A percentile compares a stretch with the other conserved stretches of the same genome.
Conservation (phyloP, 2,329 filamentous ascomycete species). For the Plenodomus biglobosus region DNA sequence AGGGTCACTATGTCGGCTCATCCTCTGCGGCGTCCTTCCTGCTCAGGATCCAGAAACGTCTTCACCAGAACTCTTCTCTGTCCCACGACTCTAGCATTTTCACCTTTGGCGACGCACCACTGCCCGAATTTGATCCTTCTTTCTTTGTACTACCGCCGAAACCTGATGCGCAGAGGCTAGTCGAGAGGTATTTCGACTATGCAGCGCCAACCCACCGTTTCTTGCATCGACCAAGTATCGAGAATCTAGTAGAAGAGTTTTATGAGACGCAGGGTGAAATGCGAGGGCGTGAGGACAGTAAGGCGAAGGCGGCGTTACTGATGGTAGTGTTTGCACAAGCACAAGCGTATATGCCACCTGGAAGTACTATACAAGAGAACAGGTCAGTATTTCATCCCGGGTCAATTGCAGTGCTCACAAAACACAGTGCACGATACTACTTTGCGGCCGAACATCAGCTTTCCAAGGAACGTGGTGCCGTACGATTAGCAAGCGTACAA, state of each 20-base stretch:
- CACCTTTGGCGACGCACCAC: constrained; percentile 54
- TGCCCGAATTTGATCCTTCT: constrained; percentile 49
- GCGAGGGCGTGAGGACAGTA: constrained; percentile 45
- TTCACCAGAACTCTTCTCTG: constrained; percentile 45
- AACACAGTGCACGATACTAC: constrained; percentile 46
- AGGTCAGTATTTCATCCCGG: constrained; percentile 15
- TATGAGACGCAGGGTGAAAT: constrained; percentile 50
- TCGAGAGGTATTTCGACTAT: constrained; percentile 61
- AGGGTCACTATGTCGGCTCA: constrained; percentile 54
- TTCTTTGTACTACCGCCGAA: constrained; percentile 50
- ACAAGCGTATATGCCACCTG: constrained; percentile 46
- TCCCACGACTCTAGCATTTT: constrained; percentile 52
- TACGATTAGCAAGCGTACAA: constrained; percentile 60
- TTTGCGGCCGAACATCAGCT: constrained; percentile 48
- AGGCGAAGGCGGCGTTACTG: constrained; percentile 50
- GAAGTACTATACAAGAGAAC: constrained; percentile 27
- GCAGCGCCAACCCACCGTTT: constrained; percentile 63
- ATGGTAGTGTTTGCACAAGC: constrained; percentile 59
- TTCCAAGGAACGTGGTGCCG: constrained; percentile 55
- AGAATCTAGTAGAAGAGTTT: constrained; percentile 49
- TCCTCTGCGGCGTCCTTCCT: constrained; percentile 55
- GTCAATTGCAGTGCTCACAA: background rate
- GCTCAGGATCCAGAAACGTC: constrained; percentile 53
- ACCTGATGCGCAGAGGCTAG: constrained; percentile 48
- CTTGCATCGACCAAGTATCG: constrained; percentile 57